Conservation (phyloP, 306 rosid genomes). For the Pterocarpus macrocarpus region DNA sequence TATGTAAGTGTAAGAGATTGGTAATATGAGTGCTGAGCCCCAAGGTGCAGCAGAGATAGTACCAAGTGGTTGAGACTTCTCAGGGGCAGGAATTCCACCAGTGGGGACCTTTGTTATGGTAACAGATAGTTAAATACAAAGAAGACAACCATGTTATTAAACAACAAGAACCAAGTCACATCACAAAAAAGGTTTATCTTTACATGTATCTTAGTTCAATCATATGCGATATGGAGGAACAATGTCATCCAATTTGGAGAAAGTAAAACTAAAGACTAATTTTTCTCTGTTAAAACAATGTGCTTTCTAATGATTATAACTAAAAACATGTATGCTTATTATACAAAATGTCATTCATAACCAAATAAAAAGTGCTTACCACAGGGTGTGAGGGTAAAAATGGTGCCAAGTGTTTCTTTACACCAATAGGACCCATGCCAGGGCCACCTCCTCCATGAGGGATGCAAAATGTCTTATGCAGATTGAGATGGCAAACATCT, state of each 20-base stretch:
- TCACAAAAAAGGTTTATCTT: slow-evolving; percentile 14
- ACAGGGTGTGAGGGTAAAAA: slow-evolving; percentile 99
- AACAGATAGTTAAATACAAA: slow-evolving; percentile 24
- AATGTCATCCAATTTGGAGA: slow-evolving; percentile 18
- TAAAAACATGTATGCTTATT: slow-evolving; percentile 23
- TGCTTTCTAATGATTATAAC: slow-evolving; percentile 33
- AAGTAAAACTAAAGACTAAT: slow-evolving; percentile 16
- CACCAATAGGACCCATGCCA: slow-evolving; percentile 99
- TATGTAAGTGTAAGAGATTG: slow-evolving; percentile 94
- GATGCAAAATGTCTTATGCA: slow-evolving; percentile 98
- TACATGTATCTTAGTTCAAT: slow-evolving; percentile 1
- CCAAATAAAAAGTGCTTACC: slow-evolving; percentile 56
- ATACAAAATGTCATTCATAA: slow-evolving; percentile 13
- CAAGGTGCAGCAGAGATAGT: slow-evolving; percentile 98
- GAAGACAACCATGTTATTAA: slow-evolving; percentile 20
- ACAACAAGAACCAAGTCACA: slow-evolving; percentile 23
- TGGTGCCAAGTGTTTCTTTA: slow-evolving; percentile 98
- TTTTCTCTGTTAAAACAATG: background rate
- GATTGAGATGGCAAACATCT: slow-evolving; percentile 99
- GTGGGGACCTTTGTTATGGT: slow-evolving; percentile 72
- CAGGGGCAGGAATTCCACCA: slow-evolving; percentile 94
- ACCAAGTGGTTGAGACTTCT: slow-evolving; percentile 85
- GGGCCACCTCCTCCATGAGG: slow-evolving; percentile 99
- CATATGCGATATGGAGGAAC: background rate
- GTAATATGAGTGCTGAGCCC: slow-evolving; percentile 99